phyloP scores from a whole-genome alignment of 2,329 filamentous ascomycete genomes.

The Trichoderma asperellum region DNA sequence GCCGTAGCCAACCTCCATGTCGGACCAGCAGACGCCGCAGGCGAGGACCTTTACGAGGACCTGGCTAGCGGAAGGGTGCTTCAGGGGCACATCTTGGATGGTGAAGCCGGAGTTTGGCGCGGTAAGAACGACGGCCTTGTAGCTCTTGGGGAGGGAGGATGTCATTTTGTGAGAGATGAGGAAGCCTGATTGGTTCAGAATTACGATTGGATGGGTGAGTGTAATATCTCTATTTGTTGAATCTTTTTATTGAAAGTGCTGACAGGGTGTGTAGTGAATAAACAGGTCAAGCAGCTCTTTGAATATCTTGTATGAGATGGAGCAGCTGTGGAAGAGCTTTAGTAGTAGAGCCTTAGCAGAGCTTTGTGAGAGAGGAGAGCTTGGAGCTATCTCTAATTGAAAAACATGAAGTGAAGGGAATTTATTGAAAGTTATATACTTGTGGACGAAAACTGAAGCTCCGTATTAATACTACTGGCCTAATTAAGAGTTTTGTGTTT shows the following conservation, averaged over 20 bases:
- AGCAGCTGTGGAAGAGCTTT: neutral
- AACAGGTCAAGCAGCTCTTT: neutral
- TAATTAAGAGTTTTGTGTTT: neutral
- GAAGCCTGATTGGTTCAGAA: neutral
- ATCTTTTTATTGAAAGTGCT: constrained; percentile 4
- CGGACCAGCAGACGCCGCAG: constrained; percentile 72
- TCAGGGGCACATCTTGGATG: constrained; percentile 63
- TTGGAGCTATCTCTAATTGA: neutral
- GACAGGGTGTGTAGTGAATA: neutral
- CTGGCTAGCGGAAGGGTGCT: constrained; percentile 58
- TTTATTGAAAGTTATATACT: neutral
- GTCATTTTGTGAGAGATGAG: neutral
- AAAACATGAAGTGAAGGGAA: neutral
- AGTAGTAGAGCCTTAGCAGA: too few relatives aligned
- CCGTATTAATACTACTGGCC: neutral
- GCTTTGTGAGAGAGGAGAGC: neutral
- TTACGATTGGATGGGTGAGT: neutral
- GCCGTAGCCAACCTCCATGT: constrained; percentile 54
- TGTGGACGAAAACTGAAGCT: neutral
- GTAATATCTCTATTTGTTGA: neutral
- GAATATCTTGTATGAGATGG: neutral
- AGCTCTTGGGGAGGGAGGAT: constrained; percentile 62
- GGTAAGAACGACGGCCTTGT: constrained; percentile 67
- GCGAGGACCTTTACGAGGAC: constrained; percentile 73
- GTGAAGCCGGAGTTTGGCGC: constrained; percentile 55